A percentile compares a stretch with the other conserved stretches of the same genome.
Conservation (phyloP, 2,329 filamentous ascomycete species). For the Fusarium sterilihyphosum region DNA sequence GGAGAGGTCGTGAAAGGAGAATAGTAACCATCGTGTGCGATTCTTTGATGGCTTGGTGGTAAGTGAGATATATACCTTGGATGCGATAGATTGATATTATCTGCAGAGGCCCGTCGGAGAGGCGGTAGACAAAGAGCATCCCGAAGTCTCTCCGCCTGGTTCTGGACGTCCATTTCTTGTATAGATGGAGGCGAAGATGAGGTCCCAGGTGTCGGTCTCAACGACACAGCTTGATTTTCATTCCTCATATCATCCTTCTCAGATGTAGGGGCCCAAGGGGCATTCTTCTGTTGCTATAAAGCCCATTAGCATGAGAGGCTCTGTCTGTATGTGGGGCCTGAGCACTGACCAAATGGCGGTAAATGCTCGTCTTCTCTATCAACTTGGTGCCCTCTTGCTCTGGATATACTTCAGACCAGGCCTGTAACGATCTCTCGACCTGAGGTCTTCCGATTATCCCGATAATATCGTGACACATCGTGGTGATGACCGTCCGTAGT, state of each 20-base stretch:
- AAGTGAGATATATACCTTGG: not conserved
- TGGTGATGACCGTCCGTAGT: not conserved
- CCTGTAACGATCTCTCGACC: not conserved
- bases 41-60: not conserved
- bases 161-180: not conserved
- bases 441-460: not conserved
- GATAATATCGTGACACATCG: not conserved
- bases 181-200: not conserved
- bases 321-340: no score
- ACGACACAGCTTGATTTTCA: not conserved
- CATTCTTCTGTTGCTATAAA: not conserved
- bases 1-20: not conserved
- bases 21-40: not conserved
- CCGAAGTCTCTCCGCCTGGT: not conserved
- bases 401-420: conserved; percentile 5
- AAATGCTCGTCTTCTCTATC: not conserved
- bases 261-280: not conserved
- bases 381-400: not conserved
- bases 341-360: not conserved
- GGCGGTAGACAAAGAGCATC: not conserved
- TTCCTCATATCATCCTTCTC: no score
- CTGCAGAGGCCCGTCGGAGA: not conserved
- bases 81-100: not conserved
- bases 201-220: not conserved
- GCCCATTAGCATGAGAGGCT: not conserved